Base-by-base conservation (phyloP, 1,284 basidiomycete species). In the Xanthoconium separans region DNA sequence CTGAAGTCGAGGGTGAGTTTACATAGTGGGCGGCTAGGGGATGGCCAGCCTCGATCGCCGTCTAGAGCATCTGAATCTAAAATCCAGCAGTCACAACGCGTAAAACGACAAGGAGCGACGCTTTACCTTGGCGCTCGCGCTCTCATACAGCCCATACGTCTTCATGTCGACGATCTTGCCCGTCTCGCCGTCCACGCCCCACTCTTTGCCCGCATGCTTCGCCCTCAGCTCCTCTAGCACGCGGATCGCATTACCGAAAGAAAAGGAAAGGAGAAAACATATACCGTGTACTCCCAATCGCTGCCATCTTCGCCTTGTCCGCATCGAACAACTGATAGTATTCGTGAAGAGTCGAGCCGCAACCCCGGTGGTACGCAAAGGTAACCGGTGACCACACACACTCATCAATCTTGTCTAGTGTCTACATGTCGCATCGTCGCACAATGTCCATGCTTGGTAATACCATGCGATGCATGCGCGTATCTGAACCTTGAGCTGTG, bases 91-190 rank as follows among this genome's bases (percentile, higher is more conserved):
- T n/a, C n/a, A n/a, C n/a, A n/a, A n/a, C n/a, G n/a, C n/a, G n/a
- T n/a, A n/a, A n/a, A n/a, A n/a, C n/a, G n/a, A n/a, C n/a, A n/a
- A n/a, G 29, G 6, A 9, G 11, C 2, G 5, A 61, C 68, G 8
- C n/a, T n/a, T n/a, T 58, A 85, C 87, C 81, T 98, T 98, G 66
- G 99, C 95, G 58, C 93, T 95, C 2, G 95, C 94, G 39, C 89
- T 92, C 75, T 99, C 97, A 62, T 95, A 93, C 54, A 99, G 75
- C 0, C 95, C 95, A 70, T 98, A 97, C 50, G 78, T 75, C 70
- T 94, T 94, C 96, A 98, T 98, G 70, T 98, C 93, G 37, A 91
- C 90, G 41, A 97, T 87, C 73, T 95, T 96, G 42, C 95, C 96
- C 4, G 89, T 93, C 67, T 98, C 91, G 34, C 96, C 96, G 63